Conservation (phyloP, 257 asterid genomes). For the Solanum pimpinellifolium region DNA sequence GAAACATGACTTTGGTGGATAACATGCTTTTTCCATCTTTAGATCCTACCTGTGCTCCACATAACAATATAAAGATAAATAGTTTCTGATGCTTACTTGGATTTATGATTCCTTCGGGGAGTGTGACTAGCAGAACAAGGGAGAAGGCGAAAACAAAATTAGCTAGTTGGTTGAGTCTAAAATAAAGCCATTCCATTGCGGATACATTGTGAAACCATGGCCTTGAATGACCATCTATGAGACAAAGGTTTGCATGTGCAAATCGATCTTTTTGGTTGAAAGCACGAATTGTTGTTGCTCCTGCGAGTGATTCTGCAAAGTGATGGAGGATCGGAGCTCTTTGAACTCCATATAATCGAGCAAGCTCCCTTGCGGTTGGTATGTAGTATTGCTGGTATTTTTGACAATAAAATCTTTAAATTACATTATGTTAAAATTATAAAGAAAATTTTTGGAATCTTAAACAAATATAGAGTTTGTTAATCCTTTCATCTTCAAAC, state of each 20-base stretch:
- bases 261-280: conserved; percentile 68
- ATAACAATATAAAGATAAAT: not conserved
- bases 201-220: conserved; percentile 90
- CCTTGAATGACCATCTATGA: conserved; percentile 76
- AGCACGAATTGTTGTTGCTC: conserved; percentile 90
- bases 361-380: conserved; percentile 94
- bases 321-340: conserved; percentile 92
- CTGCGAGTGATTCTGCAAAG: conserved; percentile 86
- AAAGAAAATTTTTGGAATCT: not conserved
- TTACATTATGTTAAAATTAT: not conserved
- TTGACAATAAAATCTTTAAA: not conserved
- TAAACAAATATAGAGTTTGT: not conserved
- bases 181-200: conserved; percentile 96
- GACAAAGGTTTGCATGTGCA: conserved; percentile 55
- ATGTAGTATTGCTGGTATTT: conserved; percentile 70
- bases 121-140: conserved; percentile 68
- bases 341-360: conserved; percentile 79
- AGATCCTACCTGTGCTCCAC: not conserved
- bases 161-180: conserved; percentile 73
- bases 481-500: not conserved
- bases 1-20: not conserved
- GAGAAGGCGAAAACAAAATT: conserved; percentile 85
- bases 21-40: not conserved
- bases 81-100: conserved; percentile 50
- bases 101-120: conserved; percentile 81